These are phyloP conservation scores for Phyllosticta citribraziliensis DNA, from an alignment of 2,329 filamentous ascomycete species.

Conservation along the genomic window DNA sequence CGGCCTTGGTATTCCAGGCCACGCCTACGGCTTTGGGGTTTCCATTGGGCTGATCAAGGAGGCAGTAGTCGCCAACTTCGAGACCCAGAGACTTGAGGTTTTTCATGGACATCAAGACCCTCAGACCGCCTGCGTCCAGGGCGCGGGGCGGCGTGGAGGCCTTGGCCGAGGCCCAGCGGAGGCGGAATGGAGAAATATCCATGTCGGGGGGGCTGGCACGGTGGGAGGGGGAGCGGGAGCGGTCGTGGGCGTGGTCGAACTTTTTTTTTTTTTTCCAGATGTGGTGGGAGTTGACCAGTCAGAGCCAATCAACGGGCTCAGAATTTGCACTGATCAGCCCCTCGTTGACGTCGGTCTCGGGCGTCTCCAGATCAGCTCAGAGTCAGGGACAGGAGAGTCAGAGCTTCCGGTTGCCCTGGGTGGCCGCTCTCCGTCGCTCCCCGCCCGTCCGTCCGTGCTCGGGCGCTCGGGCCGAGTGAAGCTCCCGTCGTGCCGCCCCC, in stretches of 20 bases:
- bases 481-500: too few relatives aligned
- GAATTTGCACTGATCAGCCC: too few relatives aligned
- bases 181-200: slow-evolving; percentile 5
- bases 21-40: slow-evolving; percentile 44
- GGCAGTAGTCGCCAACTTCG: slow-evolving; percentile 49
- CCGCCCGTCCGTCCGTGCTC: too few relatives aligned
- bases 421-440: too few relatives aligned
- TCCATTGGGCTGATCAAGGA: slow-evolving; percentile 34
- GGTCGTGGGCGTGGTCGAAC: background rate
- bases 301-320: too few relatives aligned
- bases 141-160: slow-evolving; percentile 37
- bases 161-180: slow-evolving; percentile 31
- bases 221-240: background rate
- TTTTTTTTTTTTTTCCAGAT: background rate
- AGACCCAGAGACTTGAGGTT: slow-evolving; percentile 47
- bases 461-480: too few relatives aligned
- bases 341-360: too few relatives aligned
- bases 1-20: slow-evolving; percentile 47
- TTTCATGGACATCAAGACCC: slow-evolving; percentile 47
- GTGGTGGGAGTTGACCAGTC: too few relatives aligned
- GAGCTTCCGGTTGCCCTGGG: too few relatives aligned
- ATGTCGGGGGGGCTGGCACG: background rate
- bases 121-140: slow-evolving; percentile 45
- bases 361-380: too few relatives aligned
- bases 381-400: too few relatives aligned